phyloP scores from a whole-genome alignment of 108 stramenopile species.

The Cyclostephanos invisitatus region DNA sequence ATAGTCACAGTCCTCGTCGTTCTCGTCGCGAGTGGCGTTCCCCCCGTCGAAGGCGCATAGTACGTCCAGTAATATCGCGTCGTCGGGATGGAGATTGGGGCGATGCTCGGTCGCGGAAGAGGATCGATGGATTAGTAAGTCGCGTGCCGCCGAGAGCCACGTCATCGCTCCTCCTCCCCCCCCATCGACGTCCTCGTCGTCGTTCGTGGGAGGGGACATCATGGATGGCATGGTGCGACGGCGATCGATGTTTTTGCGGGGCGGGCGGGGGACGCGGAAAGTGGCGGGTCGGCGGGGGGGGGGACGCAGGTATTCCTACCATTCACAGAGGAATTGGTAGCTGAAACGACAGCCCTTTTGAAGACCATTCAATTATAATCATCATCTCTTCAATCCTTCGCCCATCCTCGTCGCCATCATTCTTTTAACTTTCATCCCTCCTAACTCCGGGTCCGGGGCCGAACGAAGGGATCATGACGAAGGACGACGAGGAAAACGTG shows the following conservation, averaged over 20 bases:
- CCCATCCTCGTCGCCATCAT: too few relatives aligned
- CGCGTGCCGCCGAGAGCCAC: conserved; percentile 10
- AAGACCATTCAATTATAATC: not conserved
- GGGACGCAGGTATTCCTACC: too few relatives aligned
- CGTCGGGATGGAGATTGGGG: not conserved
- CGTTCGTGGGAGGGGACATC: not conserved
- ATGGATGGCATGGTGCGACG: not conserved
- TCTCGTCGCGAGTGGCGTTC: not conserved
- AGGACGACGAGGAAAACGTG: not conserved
- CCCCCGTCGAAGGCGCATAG: conserved; percentile 25
- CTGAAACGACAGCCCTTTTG: too few relatives aligned
- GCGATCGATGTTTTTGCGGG: too few relatives aligned
- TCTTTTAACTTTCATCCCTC: too few relatives aligned
- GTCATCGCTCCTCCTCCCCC: not conserved
- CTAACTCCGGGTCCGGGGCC: too few relatives aligned
- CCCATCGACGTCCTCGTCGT: not conserved
- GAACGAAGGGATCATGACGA: not conserved
- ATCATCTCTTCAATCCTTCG: not conserved
- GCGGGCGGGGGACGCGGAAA: too few relatives aligned
- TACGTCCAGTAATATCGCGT: conserved; percentile 5
- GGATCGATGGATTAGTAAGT: not conserved
- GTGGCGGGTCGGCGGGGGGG: too few relatives aligned
- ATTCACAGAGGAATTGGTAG: not conserved
- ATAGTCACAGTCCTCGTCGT: too few relatives aligned
- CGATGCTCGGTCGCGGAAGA: not conserved